Base-by-base conservation (phyloP, 2,329 filamentous ascomycete species). In the Lojkania enalia region DNA sequence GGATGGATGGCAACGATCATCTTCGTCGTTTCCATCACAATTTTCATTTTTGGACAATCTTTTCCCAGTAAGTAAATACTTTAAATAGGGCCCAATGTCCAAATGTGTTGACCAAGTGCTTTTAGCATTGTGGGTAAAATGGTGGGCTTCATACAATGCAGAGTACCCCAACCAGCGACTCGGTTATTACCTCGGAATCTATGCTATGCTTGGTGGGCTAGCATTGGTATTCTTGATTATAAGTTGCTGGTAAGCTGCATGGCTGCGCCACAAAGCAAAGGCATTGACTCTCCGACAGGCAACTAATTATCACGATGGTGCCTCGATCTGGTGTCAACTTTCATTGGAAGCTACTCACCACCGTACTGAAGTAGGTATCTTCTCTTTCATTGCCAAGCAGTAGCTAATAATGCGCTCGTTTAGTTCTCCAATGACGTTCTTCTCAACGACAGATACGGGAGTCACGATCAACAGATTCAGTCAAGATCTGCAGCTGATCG, bases 221-320 rank as follows among this genome's bases (percentile, higher is more conserved):
- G 55, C 63, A 1, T 49, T 67, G 29, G 35, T 56, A 23, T 66
- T 66, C 46, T 46, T 67, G 14, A 52, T 61, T 12, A 40, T 66
- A 32, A 63, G 61, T 45, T 61, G 60, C 45, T 66, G 65, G 61
- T 54, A 48, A 46, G 51, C 54, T 3, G 13, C 13, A 3, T 14
- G 3, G 29, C 9, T 13, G 5, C 11, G 2, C 18, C 15, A 12
- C 7, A 7, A 9, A 7, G 23, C 7, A 27, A 7, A 7, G n/a
- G 7, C 23, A 7, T 27, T n/a, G 7, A 25, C 43, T 25, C 7
- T n/a, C 15, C 25, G 39, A 2, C 20, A 72, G 70, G 66, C 73
- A 77, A 58, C 67, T 80, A 50, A 74, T 80, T 35, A 74, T 80
- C 21, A 73, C 66, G 2, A 79, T 81, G 74, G 74, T 80, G 3